phyloP scores from a whole-genome alignment of 2,329 filamentous ascomycete genomes.

The Thermothelomyces thermophilus region DNA sequence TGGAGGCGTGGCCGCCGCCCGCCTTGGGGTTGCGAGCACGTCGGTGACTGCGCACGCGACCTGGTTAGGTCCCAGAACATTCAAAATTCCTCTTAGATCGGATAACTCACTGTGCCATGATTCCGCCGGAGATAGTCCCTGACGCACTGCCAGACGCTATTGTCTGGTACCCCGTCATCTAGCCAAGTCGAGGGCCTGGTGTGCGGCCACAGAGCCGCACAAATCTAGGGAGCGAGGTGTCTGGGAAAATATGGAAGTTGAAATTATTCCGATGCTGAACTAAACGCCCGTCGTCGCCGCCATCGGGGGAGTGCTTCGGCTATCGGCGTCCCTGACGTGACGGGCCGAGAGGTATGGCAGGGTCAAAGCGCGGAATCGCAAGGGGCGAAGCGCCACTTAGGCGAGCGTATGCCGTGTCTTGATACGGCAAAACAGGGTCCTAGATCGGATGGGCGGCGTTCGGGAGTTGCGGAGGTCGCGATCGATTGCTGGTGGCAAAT shows the following conservation, averaged over 20 bases:
- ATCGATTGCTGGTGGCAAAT: no score
- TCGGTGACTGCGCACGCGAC: conserved; percentile 40
- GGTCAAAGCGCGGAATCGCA: neutral
- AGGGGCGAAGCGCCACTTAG: neutral
- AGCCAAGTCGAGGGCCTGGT: conserved; percentile 21
- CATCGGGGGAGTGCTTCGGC: conserved; percentile 1
- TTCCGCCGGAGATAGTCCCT: conserved; percentile 33
- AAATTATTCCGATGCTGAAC: neutral
- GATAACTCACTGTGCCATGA: conserved; percentile 43
- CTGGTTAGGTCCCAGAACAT: neutral
- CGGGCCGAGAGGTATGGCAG: neutral
- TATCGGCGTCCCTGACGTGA: neutral
- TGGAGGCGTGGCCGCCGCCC: conserved; percentile 75
- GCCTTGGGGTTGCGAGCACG: conserved; percentile 61
- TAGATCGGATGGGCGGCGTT: no score
- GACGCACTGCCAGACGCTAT: conserved; percentile 44
- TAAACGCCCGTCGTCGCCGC: conserved; percentile 5
- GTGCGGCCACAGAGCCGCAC: neutral
- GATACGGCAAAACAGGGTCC: no score
- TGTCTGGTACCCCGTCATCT: conserved; percentile 50
- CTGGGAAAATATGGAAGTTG: neutral
- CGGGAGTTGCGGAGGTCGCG: no score
- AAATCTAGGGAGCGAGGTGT: neutral
- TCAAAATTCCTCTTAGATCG: neutral
- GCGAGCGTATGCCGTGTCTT: neutral